Evolutionary conservation across 2,329 filamentous ascomycete genomes (phyloP), one percentile per base, ranked within the genome.

Genomic region (Ambrosiella cleistominuta): DNA sequence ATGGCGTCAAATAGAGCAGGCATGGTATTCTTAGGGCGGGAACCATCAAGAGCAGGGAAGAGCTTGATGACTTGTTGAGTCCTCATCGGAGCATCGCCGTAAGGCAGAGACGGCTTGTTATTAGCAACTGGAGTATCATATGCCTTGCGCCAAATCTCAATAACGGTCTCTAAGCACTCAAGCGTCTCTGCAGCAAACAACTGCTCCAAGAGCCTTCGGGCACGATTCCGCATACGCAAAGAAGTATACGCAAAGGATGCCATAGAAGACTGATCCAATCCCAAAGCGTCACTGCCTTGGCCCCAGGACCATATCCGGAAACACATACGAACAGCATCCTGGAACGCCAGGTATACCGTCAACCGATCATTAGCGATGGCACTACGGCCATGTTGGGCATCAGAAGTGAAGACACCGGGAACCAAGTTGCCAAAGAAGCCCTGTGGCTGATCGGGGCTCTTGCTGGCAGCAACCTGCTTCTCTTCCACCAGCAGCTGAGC

Each of bases 221-320:
- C 88, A 40, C 91, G 80, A 65, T 96, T 96, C 57, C 90, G 82
- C 81, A 97, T 87, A 27, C 90, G 84, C 56, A 95, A 71, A 7
- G 90, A 95, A 1, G 89, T 95, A 70, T 95, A 95, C 62, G 79
- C 83, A 68, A 95, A 95, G 0, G 90, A 96, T 7, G 89, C 87
- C 4, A 76, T 76, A 13, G 85, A 91, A 37, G 78, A 76, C 0
- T 73, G 66, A 66, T 95, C 86, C 57, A 85, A 80, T 19, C 72
- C 70, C 7, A 68, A 69, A 15, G 75, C 71, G 64, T 84, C 82
- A 36, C 74, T 74, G 1, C 78, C 78, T 66, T 84, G 80, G 5
- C 86, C 88, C 91, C 93, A 98, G 0, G 87, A 86, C 93, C 94
- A 98, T 56, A 98, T 95, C 11, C 77, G 81, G 67, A 95, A 94